Evolutionary conservation across 1,284 basidiomycete genomes (phyloP).

Genomic region (Malassezia pachydermatis): DNA sequence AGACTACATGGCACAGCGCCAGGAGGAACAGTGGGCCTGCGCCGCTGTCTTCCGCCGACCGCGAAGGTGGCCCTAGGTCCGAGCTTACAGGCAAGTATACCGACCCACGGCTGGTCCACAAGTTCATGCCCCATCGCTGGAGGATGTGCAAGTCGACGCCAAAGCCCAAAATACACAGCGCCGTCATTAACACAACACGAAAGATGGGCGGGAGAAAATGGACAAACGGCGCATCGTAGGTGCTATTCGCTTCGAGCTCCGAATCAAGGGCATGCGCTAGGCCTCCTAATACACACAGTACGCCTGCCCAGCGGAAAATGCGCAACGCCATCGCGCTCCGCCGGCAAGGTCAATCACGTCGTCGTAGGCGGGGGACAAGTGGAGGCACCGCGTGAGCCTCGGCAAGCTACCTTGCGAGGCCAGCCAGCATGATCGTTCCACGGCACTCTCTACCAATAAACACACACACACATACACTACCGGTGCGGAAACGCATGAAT

Average conservation of each 20-base stretch:
- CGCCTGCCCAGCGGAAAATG: too few species aligned
- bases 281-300: too few species aligned
- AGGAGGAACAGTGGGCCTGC: conserved; percentile 15
- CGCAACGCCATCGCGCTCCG: too few species aligned
- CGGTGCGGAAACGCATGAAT: conserved; percentile 10
- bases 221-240: conserved; percentile 25
- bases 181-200: conserved; percentile 38
- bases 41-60: conserved; percentile 12
- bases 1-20: conserved; percentile 21
- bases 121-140: conserved; percentile 28
- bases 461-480: background rate
- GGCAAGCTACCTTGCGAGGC: background rate
- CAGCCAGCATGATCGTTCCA: background rate
- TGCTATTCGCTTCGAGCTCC: too few species aligned
- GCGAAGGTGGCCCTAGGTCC: background rate
- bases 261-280: too few species aligned
- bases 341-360: too few species aligned
- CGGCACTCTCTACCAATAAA: too few species aligned
- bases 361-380: too few species aligned
- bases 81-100: conserved; percentile 15
- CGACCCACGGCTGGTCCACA: conserved; percentile 20
- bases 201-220: conserved; percentile 40
- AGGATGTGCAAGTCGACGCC: conserved; percentile 29
- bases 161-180: conserved; percentile 33
- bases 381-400: too few species aligned